These are phyloP conservation scores for Coemansia sp. DNA, from an alignment of 192 early-diverging fungal species.

Conservation along the genomic window DNA sequence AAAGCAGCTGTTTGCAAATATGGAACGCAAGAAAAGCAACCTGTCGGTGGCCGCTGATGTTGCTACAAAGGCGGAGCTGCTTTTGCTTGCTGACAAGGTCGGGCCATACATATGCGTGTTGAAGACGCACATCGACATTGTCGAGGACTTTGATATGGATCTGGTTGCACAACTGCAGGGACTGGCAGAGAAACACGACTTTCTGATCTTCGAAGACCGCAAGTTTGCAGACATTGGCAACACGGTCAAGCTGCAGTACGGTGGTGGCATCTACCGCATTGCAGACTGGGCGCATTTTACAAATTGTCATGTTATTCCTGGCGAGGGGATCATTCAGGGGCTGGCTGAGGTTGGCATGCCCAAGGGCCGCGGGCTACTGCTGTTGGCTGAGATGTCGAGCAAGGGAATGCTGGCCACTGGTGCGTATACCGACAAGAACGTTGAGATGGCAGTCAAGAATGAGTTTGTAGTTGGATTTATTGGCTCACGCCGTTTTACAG, in stretches of 20 bases:
- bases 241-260: conserved; percentile 95
- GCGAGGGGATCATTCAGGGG: conserved; percentile 94
- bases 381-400: conserved; percentile 98
- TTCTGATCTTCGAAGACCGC: conserved; percentile 98
- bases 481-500: conserved; percentile 61
- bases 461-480: conserved; percentile 98
- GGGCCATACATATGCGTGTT: conserved; percentile 95
- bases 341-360: conserved; percentile 85
- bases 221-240: conserved; percentile 99
- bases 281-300: conserved; percentile 95
- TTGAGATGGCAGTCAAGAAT: conserved; percentile 82
- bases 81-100: conserved; percentile 80
- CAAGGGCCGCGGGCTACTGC: conserved; percentile 70
- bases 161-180: conserved; percentile 69
- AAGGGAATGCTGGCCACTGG: conserved; percentile 79
- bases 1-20: conserved; percentile 69
- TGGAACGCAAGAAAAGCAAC: conserved; percentile 90
- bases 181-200: conserved; percentile 83
- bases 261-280: conserved; percentile 85
- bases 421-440: conserved; percentile 79
- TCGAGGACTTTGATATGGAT: conserved; percentile 90
- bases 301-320: conserved; percentile 92
- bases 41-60: conserved; percentile 90
- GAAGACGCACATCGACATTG: conserved; percentile 97
- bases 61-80: conserved; percentile 80